Base-by-base conservation (phyloP, 441 rosid species). In the Erodium moschatum region DNA sequence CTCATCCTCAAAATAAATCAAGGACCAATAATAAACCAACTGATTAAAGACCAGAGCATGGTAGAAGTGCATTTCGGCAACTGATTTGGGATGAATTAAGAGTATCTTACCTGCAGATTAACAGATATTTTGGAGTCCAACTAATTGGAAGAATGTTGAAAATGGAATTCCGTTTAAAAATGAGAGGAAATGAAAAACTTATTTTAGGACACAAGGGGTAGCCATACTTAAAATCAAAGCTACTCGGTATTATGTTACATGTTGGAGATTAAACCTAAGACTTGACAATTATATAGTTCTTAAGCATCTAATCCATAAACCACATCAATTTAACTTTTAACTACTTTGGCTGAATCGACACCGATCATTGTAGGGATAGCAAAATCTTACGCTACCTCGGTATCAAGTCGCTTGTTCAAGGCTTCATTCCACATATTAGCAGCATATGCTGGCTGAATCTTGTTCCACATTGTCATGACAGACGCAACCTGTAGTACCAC, bases 341-440 rank as follows among this genome's bases (percentile, higher is more conserved):
- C 54, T 13, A 46, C 10, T 46, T 69, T 21, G 15, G 20, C 52
- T 18, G 21, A 56, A 56, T 40, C 7, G 46, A 40, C 11, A 5
- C 62, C 5, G 1, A 15, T 2, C 7, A 29, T 24, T 35, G 7
- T 6, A 4, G 0, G 16, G 29, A 16, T 6, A 74, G 69, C 42
- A 13, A 54, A 24, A 16, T 19, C 18, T 35, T 2, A 18, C 2
- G 21, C 33, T 80, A 94, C 98, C 89, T 87, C 58, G 54, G 98
- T 91, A 72, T 97, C 97, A 40, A 94, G 96, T 73, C 97, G 83
- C 83, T 82, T 86, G 81, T 94, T 94, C 80, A 94, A 80, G 65
- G 97, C 98, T 80, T 94, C 98, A 48, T 86, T 89, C 98, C 98
- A 94, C 89, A 94, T 78, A 73, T 88, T 87, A 67, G 97, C 92